Base-by-base conservation (phyloP, 2,329 filamentous ascomycete genomes). In the Aspergillus brasiliensis region DNA sequence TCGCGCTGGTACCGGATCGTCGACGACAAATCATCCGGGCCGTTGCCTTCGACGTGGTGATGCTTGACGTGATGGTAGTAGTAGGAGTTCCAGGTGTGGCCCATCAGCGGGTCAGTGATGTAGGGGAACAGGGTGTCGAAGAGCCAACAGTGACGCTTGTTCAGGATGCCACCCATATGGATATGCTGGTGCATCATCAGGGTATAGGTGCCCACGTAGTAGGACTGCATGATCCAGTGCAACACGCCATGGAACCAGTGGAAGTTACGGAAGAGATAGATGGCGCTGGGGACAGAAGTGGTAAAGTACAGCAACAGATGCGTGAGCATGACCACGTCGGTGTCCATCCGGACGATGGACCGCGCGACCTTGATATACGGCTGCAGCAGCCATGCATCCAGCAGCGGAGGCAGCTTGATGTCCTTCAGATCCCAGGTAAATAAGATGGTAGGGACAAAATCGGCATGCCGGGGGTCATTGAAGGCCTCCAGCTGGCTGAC, bases 51-150 rank as follows among this genome's bases (percentile, higher is more conserved):
- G 57, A 93, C 87, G 65, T 94, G 91, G 71, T 94, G 91, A 70
- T 92, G 90, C 79, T 94, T 94, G 71, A 93, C 89, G 69, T 94
- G 91, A 71, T 94, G 91, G 71, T 92, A 93, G 73, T 84, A 94
- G 77, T 94, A 94, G 2, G 88, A 88, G 76, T 94, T 91, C 89
- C 90, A 92, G 0, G 90, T 92, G 70, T 94, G 91, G 10, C 91
- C 91, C 84, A 92, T 89, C 58, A 94, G 76, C 0, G 90, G 90
- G 66, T 92, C 89, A 10, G 86, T 79, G 42, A 93, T 74, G 71
- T 92, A 94, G 0, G 91, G 91, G 66, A 92, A 93, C 1, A 82
- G 55, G 5, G 75, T 71, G 69, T 94, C 91, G 60, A 93, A 74
- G 28, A 82, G 69, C 34, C 77, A 76, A 56, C 83, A 84, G 7